Evolutionary conservation across 73 alveolate genomes (phyloP).

Genomic region (Paramecium primaurelia): DNA sequence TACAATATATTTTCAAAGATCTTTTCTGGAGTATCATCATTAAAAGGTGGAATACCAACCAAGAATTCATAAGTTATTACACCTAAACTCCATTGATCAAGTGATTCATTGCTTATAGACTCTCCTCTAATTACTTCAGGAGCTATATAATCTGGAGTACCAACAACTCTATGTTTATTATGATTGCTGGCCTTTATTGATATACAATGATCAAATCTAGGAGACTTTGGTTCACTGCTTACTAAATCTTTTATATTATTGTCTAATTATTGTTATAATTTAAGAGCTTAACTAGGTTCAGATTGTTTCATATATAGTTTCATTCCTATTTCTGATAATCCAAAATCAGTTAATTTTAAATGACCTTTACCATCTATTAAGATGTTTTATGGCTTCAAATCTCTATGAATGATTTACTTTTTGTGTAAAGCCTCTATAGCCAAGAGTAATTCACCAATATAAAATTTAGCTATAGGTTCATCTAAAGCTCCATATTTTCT

Average conservation of each 20-base stretch:
- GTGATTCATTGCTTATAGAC: constrained; percentile 71
- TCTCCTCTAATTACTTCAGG: constrained; percentile 91
- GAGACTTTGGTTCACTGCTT: not conserved
- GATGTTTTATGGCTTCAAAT: constrained; percentile 79
- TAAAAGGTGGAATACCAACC: constrained; percentile 91
- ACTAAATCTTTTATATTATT: constrained; percentile 38
- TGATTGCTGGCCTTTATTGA: not conserved
- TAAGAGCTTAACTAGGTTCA: constrained; percentile 15
- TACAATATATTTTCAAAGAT: constrained; percentile 67
- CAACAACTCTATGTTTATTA: constrained; percentile 75
- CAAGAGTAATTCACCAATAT: constrained; percentile 73
- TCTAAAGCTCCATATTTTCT: constrained; percentile 71
- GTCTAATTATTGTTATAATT: constrained; percentile 19
- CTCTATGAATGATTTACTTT: constrained; percentile 77
- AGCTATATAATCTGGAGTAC: constrained; percentile 95
- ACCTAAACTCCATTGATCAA: constrained; percentile 96
- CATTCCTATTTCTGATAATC: constrained; percentile 73
- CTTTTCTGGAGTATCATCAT: constrained; percentile 70
- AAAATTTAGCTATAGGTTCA: constrained; percentile 68
- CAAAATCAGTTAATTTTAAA: constrained; percentile 80
- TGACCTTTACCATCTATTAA: constrained; percentile 75
- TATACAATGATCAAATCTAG: constrained; percentile 42
- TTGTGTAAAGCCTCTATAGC: constrained; percentile 77
- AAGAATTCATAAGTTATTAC: constrained; percentile 86
- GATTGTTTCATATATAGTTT: constrained; percentile 43